Evolutionary conservation across 2,329 filamentous ascomycete species (phyloP), one percentile per base, ranked within the genome.

Genomic region (Arthroderma sp.): DNA sequence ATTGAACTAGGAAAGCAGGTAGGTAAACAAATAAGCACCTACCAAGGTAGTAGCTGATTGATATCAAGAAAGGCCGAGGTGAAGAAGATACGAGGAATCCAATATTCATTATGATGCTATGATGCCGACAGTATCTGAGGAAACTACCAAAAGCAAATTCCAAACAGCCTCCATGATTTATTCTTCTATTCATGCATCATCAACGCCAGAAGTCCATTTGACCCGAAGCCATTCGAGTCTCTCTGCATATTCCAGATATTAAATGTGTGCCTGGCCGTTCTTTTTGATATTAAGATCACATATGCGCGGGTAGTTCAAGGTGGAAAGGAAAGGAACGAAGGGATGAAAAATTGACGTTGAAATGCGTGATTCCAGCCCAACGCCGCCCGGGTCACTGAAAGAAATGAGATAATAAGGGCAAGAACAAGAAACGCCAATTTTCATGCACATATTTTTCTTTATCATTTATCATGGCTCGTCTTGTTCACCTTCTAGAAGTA

Each of bases 401-500:
- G 15, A 31, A 31, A 17, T 8, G 19, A 17, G 15, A 51, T 19
- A 31, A 17, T 51, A 31, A 17, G 23, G 9, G 28, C 1, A 35
- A 17, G 28, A 51, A 51, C 13, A 33, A 51, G 47, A 33, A 51
- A 51, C 47, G 43, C 56, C 31, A 61, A 51, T 31, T 31, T 51
- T 17, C 33, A 51, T 51, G 47, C 47, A 51, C 47, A 51, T 51
- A 11, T 15, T 33, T 49, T 54, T 38, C 33, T 21, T 38, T 54
- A 54, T 54, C 52, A 39, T 54, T 55, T 21, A 51, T 70, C 63
- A 72, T 61, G 58, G 62, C 65, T 78, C 76, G 37, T 83, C 79
- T 63, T 82, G 84, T 66, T 88, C 85, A 55, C 88, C 88, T 64
- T 88, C 81, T 21, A 95, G 78, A 62, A 98, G 78, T 56, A 96